Conservation (phyloP, 2,329 filamentous ascomycete species). For the Dothistroma septosporum region DNA sequence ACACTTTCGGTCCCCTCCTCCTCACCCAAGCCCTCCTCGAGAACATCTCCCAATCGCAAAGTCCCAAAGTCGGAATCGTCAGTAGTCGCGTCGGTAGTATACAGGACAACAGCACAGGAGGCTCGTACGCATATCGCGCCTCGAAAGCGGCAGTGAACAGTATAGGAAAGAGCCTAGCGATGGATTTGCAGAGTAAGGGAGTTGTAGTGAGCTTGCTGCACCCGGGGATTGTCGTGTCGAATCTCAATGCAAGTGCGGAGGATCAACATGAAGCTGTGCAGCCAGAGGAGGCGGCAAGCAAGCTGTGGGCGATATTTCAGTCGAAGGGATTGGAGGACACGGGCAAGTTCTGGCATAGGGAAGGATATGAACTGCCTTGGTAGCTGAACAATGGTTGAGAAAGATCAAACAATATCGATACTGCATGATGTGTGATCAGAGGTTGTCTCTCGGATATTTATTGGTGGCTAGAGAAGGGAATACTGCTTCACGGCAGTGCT, state of each 20-base stretch:
- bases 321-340: constrained; percentile 40
- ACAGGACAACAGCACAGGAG: constrained; percentile 41
- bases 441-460: too few species aligned
- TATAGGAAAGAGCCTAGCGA: constrained; percentile 42
- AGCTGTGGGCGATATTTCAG: constrained; percentile 42
- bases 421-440: background rate
- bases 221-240: constrained; percentile 43
- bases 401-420: background rate
- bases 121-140: constrained; percentile 43
- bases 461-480: too few species aligned
- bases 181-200: constrained; percentile 40
- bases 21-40: constrained; percentile 44
- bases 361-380: constrained; percentile 44
- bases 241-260: constrained; percentile 27
- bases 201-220: constrained; percentile 43
- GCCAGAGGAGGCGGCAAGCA: constrained; percentile 44
- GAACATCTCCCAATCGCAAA: constrained; percentile 34
- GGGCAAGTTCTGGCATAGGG: constrained; percentile 45
- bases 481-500: too few species aligned
- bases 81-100: constrained; percentile 44
- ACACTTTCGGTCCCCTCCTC: constrained; percentile 44
- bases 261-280: constrained; percentile 39
- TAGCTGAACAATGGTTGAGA: constrained; percentile 21
- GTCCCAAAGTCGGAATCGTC: constrained; percentile 40
- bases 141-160: constrained; percentile 46